Evolutionary conservation across 1,284 basidiomycete genomes (phyloP), one percentile per base, ranked within the genome.

Genomic region (Chalciporus sp.): DNA sequence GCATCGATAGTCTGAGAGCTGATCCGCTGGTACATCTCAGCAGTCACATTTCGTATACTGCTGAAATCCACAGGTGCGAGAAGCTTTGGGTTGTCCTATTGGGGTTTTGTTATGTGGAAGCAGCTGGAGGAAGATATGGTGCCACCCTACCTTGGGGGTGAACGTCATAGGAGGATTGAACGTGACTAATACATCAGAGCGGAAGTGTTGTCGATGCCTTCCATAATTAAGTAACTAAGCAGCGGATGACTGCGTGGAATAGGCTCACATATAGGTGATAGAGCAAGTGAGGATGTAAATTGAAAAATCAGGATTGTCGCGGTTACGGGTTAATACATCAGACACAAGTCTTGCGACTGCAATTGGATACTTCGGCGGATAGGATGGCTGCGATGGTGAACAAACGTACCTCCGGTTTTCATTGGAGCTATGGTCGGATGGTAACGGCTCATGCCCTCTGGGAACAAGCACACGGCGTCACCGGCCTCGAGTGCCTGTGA

Each of bases 121-220:
- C 8, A 8, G 10, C 12, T 8, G 6, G n/a, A 44, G 28, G 33
- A 41, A 42, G 16, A 11, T 7, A 12, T 31, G 11, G 7, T 27
- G 27, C 16, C 1, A 47, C 62, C 23, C 26, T 60, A 82, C 89
- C 75, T 84, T 83, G 4, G 86, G 83, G 6, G 76, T 77, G 61
- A 91, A 88, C 40, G 68, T 76, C 65, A 92, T 78, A 0, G 92
- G 90, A 11, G 81, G 76, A 62, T 93, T 87, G 68, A 91, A 94
- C 0, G 88, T 90, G 27, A 94, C 88, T 28, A 94, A 73, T 7
- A 94, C 90, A 61, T 94, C 92, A 7, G 89, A 91, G 27, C 92
- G 84, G 64, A 92, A 94, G 69, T 92, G 86, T 64, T 94, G 85
- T 37, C 77, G 71, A 62, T 79, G 78, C 77, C 78, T 81, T 47